phyloP scores from a whole-genome alignment of 371 early-diverging fungal genomes.

The Syncephalastrum racemosum region DNA sequence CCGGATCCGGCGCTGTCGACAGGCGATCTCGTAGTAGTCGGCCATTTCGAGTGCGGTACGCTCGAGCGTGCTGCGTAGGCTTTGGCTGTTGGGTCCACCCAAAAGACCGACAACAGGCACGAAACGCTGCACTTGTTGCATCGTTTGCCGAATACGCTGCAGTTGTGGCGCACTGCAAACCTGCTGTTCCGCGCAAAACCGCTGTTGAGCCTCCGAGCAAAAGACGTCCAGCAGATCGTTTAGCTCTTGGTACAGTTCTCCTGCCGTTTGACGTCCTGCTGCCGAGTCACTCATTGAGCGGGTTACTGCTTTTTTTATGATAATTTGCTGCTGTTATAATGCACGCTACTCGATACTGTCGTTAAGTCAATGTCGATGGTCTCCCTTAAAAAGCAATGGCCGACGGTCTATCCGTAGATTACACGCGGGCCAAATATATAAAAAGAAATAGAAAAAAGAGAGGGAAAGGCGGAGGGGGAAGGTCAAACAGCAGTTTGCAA shows the following conservation, averaged over 20 bases:
- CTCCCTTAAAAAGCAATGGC: not conserved
- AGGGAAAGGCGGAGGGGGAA: slow-evolving; percentile 1
- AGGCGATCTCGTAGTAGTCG: slow-evolving; percentile 10
- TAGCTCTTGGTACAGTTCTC: slow-evolving; percentile 21
- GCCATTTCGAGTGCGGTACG: slow-evolving; percentile 15
- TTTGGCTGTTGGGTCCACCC: slow-evolving; percentile 5
- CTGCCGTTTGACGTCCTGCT: slow-evolving; percentile 7
- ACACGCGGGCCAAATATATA: no score
- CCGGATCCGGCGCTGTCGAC: slow-evolving; percentile 21
- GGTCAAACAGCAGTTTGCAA: not conserved
- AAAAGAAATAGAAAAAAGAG: slow-evolving; percentile 1
- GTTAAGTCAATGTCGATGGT: not conserved
- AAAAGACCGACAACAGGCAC: slow-evolving; percentile 14
- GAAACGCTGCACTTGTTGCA: slow-evolving; percentile 19
- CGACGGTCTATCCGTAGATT: not conserved
- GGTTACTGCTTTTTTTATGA: no score
- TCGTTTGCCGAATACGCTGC: slow-evolving; percentile 19
- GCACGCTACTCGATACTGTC: no score
- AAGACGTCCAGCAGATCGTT: slow-evolving; percentile 15
- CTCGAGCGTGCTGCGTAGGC: slow-evolving; percentile 15
- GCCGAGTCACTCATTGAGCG: slow-evolving; percentile 5
- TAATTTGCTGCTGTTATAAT: not conserved
- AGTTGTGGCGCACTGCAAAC: slow-evolving; percentile 18
- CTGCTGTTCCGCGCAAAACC: slow-evolving; percentile 20
- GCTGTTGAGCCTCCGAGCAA: slow-evolving; percentile 19